A percentile compares a stretch with the other conserved stretches of the same genome.
phyloP scores from a whole-genome alignment of 371 early-diverging fungal species.

The Mucor circinelloides region DNA sequence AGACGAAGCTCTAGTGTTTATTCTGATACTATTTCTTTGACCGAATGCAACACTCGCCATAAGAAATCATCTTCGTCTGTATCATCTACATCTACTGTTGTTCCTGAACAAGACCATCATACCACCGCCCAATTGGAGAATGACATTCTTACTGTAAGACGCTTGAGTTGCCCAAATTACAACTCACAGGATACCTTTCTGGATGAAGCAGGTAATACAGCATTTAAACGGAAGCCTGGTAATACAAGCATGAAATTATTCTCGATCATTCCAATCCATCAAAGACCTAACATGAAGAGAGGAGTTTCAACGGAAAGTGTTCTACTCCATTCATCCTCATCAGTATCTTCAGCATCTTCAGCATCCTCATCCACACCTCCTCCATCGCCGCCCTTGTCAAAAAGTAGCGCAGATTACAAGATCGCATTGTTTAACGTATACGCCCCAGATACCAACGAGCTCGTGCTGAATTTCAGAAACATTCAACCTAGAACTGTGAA shows the following conservation, averaged over 20 bases:
- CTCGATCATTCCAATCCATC: not conserved
- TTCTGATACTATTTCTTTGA: not conserved
- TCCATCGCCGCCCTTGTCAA: not conserved
- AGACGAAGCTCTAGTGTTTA: not conserved
- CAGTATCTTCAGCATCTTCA: not conserved
- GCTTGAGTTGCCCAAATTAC: not conserved
- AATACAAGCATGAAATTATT: not conserved
- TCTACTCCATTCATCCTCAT: not conserved
- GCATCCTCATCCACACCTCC: not conserved
- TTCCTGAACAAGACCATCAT: not conserved
- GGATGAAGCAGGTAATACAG: not conserved
- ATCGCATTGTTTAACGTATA: not conserved
- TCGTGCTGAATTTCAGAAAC: constrained; percentile 13
- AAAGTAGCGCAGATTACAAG: not conserved
- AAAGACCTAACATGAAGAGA: not conserved
- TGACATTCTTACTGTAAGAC: not conserved
- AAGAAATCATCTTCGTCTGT: not conserved
- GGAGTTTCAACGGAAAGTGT: not conserved
- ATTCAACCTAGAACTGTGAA: constrained; percentile 22
- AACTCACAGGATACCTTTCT: not conserved
- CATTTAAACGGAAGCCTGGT: not conserved
- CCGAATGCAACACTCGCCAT: not conserved
- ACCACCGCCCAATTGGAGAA: not conserved
- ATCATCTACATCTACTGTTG: not conserved
- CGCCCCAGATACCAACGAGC: constrained; percentile 10